These are phyloP conservation scores for Sporisorium iseilematis-ciliati DNA, from an alignment of 1,284 basidiomycete species.

Conservation along the genomic window DNA sequence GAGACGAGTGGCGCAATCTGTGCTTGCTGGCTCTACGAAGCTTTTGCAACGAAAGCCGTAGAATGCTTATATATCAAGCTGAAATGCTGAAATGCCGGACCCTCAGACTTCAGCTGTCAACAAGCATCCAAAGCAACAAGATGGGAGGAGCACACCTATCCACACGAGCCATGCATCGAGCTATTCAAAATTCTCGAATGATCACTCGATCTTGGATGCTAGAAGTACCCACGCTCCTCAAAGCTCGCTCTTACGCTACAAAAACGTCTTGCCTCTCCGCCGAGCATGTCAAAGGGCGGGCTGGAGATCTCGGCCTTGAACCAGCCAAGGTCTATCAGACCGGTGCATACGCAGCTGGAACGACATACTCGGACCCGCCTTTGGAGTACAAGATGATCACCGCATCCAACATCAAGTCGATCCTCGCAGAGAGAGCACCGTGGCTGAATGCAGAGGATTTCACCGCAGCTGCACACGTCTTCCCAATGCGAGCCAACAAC, in stretches of 20 bases:
- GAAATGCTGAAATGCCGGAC: too few species aligned
- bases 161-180: too few species aligned
- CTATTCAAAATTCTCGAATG: too few species aligned
- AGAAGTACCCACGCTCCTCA: not conserved
- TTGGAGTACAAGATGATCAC: constrained; percentile 12
- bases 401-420: constrained; percentile 1
- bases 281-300: not conserved
- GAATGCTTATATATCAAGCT: too few species aligned
- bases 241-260: not conserved
- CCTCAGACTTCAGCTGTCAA: too few species aligned
- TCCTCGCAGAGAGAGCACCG: constrained; percentile 4
- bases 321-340: not conserved
- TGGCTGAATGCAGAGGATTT: constrained; percentile 1
- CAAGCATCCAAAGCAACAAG: too few species aligned
- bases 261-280: not conserved
- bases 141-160: too few species aligned
- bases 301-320: not conserved
- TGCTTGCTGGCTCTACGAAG: too few species aligned
- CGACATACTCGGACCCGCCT: constrained; percentile 5
- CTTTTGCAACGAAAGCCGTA: too few species aligned
- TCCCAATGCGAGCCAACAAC: constrained; percentile 15
- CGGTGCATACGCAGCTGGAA: not conserved
- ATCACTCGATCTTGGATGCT: too few species aligned
- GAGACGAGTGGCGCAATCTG: too few species aligned
- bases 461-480: constrained; percentile 10